Percentiles rank a stretch among this genome's conserved stretches.
phyloP scores from a whole-genome alignment of 345 rosid species.

The Odontarrhena argentea region DNA sequence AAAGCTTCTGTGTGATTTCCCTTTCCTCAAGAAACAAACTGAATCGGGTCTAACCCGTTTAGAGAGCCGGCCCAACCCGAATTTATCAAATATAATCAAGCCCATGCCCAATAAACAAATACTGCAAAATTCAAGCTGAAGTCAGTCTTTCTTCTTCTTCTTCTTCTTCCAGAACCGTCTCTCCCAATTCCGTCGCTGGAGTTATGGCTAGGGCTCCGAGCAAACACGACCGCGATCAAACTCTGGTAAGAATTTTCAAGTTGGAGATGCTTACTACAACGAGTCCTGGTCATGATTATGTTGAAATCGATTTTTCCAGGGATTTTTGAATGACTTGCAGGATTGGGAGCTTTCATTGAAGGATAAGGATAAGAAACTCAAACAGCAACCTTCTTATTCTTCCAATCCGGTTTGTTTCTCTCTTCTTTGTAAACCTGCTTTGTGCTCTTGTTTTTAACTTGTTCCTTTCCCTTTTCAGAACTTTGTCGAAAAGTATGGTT shows the following conservation, averaged over 20 bases:
- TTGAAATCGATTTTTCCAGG: constrained; percentile 47
- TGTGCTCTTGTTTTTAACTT: constrained; percentile 7
- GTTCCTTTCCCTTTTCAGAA: constrained; percentile 25
- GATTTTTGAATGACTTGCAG: constrained; percentile 92
- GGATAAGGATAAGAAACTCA: constrained; percentile 67
- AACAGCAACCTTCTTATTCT: constrained; percentile 45
- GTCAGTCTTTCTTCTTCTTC: not conserved
- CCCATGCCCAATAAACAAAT: constrained; percentile 11
- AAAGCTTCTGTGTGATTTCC: constrained; percentile 36
- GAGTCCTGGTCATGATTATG: not conserved
- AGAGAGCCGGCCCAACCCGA: not conserved
- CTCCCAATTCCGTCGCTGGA: constrained; percentile 22
- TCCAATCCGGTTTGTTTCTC: constrained; percentile 43
- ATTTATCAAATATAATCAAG: not conserved
- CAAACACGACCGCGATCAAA: constrained; percentile 70
- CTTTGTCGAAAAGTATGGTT: constrained; percentile 46
- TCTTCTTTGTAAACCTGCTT: not conserved
- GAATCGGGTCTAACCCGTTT: constrained; percentile 12
- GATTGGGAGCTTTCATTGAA: constrained; percentile 79
- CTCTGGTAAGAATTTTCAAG: constrained; percentile 47
- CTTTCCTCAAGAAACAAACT: constrained; percentile 43
- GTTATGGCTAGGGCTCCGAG: constrained; percentile 44
- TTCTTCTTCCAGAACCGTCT: constrained; percentile 40
- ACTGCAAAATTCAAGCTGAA: constrained; percentile 17
- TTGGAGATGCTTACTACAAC: not conserved